Conservation (phyloP, 768 basidiomycete genomes). For the Coprinopsis sp. region DNA sequence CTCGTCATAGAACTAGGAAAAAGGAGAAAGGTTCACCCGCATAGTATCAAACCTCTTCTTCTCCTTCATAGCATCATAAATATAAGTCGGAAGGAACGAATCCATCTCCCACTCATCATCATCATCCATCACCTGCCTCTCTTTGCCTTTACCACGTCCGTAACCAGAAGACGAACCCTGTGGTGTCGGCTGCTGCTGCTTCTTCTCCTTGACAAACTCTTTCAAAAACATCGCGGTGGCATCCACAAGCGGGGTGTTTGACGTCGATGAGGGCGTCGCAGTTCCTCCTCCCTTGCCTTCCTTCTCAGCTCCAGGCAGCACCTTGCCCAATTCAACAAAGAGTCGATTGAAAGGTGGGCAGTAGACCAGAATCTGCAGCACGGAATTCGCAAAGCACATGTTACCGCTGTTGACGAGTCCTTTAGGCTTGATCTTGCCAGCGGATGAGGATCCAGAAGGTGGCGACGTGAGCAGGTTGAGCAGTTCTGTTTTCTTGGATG, state of each 20-base stretch:
- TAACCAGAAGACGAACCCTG: slow-evolving; percentile 17
- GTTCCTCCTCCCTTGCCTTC: slow-evolving; percentile 25
- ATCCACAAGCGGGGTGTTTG: slow-evolving; percentile 52
- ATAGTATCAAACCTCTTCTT: slow-evolving; percentile 93
- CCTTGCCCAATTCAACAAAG: slow-evolving; percentile 64
- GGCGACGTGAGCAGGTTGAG: slow-evolving; percentile 48
- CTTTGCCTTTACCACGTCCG: slow-evolving; percentile 25
- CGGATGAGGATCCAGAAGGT: slow-evolving; percentile 15
- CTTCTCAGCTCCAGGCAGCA: slow-evolving; percentile 28
- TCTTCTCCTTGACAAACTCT: slow-evolving; percentile 54
- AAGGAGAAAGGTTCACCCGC: slow-evolving; percentile 52
- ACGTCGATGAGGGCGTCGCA: background rate
- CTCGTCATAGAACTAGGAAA: background rate
- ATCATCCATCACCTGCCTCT: slow-evolving; percentile 24
- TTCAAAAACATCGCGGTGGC: slow-evolving; percentile 71
- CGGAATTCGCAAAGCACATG: slow-evolving; percentile 96
- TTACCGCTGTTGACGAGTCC: slow-evolving; percentile 94
- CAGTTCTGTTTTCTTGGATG: slow-evolving; percentile 44
- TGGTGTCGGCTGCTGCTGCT: slow-evolving; percentile 16
- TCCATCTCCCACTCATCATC: slow-evolving; percentile 46
- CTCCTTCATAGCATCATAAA: slow-evolving; percentile 91
- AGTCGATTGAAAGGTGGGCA: slow-evolving; percentile 81
- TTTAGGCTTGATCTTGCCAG: slow-evolving; percentile 51
- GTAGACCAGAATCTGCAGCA: slow-evolving; percentile 87
- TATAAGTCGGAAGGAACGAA: slow-evolving; percentile 78